These are phyloP conservation scores for Parastagonospora nodorum DNA, from an alignment of 2,329 filamentous ascomycete species.

Conservation along the genomic window DNA sequence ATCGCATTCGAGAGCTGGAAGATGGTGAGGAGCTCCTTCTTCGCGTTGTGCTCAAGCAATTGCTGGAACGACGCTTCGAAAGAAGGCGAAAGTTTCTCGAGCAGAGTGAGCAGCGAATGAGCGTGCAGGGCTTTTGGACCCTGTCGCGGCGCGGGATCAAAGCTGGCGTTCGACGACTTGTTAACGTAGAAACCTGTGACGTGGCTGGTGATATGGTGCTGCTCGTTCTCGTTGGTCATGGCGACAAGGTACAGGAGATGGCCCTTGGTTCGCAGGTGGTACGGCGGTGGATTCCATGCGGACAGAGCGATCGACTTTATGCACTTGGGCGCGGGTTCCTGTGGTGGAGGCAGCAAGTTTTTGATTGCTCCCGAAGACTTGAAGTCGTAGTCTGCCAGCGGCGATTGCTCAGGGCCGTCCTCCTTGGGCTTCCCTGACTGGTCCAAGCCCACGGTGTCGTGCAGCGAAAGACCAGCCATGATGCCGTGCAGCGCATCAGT, in stretches of 20 bases:
- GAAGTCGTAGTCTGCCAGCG: conserved; percentile 76
- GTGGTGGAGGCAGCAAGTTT: conserved; percentile 69
- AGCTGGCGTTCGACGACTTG: conserved; percentile 93
- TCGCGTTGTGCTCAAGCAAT: conserved; percentile 82
- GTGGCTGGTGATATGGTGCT: conserved; percentile 90
- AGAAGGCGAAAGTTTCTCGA: conserved; percentile 79
- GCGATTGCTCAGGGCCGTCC: conserved; percentile 41
- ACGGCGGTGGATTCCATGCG: conserved; percentile 94
- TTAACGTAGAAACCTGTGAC: conserved; percentile 97
- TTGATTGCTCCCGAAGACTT: conserved; percentile 69
- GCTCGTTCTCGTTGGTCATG: conserved; percentile 92
- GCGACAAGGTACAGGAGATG: conserved; percentile 90
- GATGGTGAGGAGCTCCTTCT: conserved; percentile 84
- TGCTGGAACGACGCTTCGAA: conserved; percentile 77
- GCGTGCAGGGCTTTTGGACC: conserved; percentile 78
- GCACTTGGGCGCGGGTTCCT: conserved; percentile 79
- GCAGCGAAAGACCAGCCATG: conserved; percentile 81
- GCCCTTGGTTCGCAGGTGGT: conserved; percentile 86
- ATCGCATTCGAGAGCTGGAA: conserved; percentile 97
- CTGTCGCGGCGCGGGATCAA: conserved; percentile 83
- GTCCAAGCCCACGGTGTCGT: conserved; percentile 71
- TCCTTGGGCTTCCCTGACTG: conserved; percentile 33
- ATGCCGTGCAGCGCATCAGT: conserved; percentile 87
- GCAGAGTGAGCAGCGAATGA: conserved; percentile 84
- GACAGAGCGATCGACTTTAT: conserved; percentile 88